phyloP scores from a whole-genome alignment of 2,329 filamentous ascomycete species.

The Pseudodiploospora longispora region DNA sequence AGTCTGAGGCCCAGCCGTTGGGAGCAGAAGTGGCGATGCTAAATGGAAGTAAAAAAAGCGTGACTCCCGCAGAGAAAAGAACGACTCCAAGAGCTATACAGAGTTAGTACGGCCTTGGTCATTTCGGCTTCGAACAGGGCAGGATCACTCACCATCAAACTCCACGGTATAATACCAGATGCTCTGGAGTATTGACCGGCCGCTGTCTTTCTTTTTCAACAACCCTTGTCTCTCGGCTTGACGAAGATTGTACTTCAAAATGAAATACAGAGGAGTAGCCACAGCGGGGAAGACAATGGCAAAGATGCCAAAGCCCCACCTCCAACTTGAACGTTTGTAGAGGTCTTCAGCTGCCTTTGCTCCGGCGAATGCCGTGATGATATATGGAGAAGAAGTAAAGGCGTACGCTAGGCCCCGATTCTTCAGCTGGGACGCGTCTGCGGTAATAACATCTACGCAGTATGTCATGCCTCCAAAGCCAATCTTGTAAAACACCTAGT shows the following conservation, averaged over 20 bases:
- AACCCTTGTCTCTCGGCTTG: slow-evolving; percentile 48
- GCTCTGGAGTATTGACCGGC: slow-evolving; percentile 38
- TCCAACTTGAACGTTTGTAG: slow-evolving; percentile 23
- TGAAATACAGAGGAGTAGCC: slow-evolving; percentile 43
- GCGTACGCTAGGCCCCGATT: slow-evolving; percentile 31
- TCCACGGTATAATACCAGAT: slow-evolving; percentile 44
- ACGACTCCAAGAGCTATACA: slow-evolving; percentile 41
- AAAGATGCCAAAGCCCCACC: slow-evolving; percentile 48
- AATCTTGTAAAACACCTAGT: slow-evolving; percentile 51
- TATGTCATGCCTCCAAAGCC: slow-evolving; percentile 54
- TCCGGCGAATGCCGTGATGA: slow-evolving; percentile 38
- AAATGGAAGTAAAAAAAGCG: slow-evolving; percentile 57
- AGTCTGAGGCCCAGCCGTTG: slow-evolving; percentile 41
- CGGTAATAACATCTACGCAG: slow-evolving; percentile 55
- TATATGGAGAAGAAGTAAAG: slow-evolving; percentile 33
- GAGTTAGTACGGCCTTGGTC: slow-evolving; percentile 1
- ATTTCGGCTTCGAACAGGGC: neutral
- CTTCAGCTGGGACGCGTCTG: slow-evolving; percentile 45
- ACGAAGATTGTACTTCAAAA: slow-evolving; percentile 45
- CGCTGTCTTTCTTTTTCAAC: slow-evolving; percentile 26
- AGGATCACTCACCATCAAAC: slow-evolving; percentile 41
- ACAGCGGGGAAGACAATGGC: slow-evolving; percentile 50
- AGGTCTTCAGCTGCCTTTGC: slow-evolving; percentile 24
- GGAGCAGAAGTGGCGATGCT: slow-evolving; percentile 42
- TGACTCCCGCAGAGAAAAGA: slow-evolving; percentile 48